Base-by-base conservation (phyloP, 352 stramenopile genomes). In the Phytophthora fragariae region DNA sequence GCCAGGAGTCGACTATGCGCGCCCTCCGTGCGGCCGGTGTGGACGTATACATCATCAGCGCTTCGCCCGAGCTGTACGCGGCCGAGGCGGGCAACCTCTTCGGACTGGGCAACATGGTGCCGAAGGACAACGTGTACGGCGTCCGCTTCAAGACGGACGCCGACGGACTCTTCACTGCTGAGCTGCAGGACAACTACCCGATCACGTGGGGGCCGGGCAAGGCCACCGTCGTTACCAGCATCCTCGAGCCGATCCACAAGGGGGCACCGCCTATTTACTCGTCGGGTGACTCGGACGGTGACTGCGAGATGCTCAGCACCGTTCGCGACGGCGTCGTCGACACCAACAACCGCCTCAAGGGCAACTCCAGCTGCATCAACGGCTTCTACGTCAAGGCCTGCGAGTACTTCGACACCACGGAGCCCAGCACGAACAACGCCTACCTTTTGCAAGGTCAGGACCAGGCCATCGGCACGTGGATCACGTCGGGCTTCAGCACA, bases 171-270 rank as follows among this genome's bases (percentile, higher is more conserved):
- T 91, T 92, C 63, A 88, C 83, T 1, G 78, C 70, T 24, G 35
- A 83, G 39, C 52, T 83, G 7, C 57, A 80, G 14, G 70, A 78
- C 7, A 46, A 89, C 57, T 90, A 92, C 68, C 83, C 84, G 46
- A 90, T 92, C 74, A 89, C 83, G 63, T 92, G 84, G 83, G 84
- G 83, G 2, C 81, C 81, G 0, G 84, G 81, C 29, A 92, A 90
- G 66, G 84, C 81, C 0, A 58, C 55, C 35, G 78, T 92, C 62
- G 73, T 90, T 21, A 77, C 79, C 11, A 86, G 75, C 57, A 73
- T 81, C 56, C 70, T 90, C 35, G 72, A 81, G 65, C 81, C 76
- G 17, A 70, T 56, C 9, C 82, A 92, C 78, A 75, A 82, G n/a
- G 71, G 75, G 21, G 75, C 84, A 35, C 56, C 77, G 27, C 84